A percentile compares a stretch with the other conserved stretches of the same genome.
phyloP scores from a whole-genome alignment of 345 rosid species.

The Camelina laxa region DNA sequence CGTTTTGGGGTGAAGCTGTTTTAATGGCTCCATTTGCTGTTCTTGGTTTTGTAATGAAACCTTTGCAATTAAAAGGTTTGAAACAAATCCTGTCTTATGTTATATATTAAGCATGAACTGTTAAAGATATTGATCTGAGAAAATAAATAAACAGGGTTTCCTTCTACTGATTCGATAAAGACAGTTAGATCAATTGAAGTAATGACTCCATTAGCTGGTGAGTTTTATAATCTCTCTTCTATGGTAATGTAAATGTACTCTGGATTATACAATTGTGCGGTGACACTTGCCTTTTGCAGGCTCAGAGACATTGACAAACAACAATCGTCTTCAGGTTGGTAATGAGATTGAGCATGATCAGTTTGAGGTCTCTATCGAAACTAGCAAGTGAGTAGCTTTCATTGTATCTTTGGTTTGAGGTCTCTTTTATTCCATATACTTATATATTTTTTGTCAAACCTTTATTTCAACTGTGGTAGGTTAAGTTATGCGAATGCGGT shows the following conservation, averaged over 20 bases:
- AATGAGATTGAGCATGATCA: slow-evolving; percentile 29
- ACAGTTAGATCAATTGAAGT: not conserved
- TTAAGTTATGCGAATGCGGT: slow-evolving; percentile 1
- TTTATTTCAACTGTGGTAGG: slow-evolving; percentile 19
- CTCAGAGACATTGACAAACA: slow-evolving; percentile 18
- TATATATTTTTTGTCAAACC: not conserved
- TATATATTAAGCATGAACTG: slow-evolving; percentile 6
- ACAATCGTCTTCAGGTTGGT: slow-evolving; percentile 17
- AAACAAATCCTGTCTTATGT: not conserved
- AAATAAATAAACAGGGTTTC: slow-evolving; percentile 12
- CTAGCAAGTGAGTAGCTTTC: slow-evolving; percentile 30
- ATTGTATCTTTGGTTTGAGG: not conserved
- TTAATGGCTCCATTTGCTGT: slow-evolving; percentile 87
- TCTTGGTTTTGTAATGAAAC: slow-evolving; percentile 75
- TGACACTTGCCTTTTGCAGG: slow-evolving; percentile 24
- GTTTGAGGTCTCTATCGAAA: slow-evolving; percentile 18
- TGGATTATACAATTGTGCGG: slow-evolving; percentile 1
- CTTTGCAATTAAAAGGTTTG: slow-evolving; percentile 80
- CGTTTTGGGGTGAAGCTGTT: slow-evolving; percentile 84
- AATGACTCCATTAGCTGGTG: slow-evolving; percentile 26
- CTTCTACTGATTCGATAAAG: slow-evolving; percentile 11
- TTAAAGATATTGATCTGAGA: not conserved
- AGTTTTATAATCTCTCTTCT: not conserved
- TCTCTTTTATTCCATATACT: not conserved
- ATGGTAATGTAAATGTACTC: not conserved